Percentiles rank a stretch among this genome's conserved stretches.
Evolutionary conservation across 148 eudicot species (phyloP).

Genomic region (Cornus suecica): DNA sequence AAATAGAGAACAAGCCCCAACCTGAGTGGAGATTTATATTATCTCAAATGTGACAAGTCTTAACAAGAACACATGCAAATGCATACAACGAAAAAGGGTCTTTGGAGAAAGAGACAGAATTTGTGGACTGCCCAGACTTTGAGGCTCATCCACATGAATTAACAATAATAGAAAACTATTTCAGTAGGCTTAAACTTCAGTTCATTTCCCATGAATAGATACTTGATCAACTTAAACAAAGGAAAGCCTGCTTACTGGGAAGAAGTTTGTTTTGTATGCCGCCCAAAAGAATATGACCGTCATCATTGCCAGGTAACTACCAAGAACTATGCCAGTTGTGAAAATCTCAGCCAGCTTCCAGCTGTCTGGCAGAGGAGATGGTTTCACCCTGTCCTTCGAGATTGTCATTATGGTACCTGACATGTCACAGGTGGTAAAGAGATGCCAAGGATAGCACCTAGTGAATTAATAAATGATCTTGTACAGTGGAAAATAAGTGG

Average conservation of each 20-base stretch:
- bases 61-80: background rate
- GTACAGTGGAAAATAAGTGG: background rate
- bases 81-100: background rate
- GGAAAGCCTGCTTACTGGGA: constrained; percentile 55
- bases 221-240: background rate
- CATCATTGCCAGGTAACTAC: constrained; percentile 95
- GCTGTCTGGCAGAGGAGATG: constrained; percentile 97
- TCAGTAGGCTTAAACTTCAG: background rate
- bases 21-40: background rate
- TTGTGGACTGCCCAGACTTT: no score
- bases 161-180: background rate
- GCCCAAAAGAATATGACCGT: constrained; percentile 99
- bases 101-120: no score
- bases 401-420: constrained; percentile 98
- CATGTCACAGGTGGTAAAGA: constrained; percentile 14
- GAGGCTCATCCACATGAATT: no score
- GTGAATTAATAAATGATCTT: background rate
- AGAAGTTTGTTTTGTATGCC: constrained; percentile 90
- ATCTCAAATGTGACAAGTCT: background rate
- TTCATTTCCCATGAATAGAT: background rate
- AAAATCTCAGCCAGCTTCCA: constrained; percentile 97
- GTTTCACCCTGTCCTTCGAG: constrained; percentile 97
- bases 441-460: background rate
- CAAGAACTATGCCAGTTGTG: constrained; percentile 84
- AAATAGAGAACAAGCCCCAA: background rate